phyloP scores from a whole-genome alignment of 169 alveolate species.

The Plasmodium berghei region DNA sequence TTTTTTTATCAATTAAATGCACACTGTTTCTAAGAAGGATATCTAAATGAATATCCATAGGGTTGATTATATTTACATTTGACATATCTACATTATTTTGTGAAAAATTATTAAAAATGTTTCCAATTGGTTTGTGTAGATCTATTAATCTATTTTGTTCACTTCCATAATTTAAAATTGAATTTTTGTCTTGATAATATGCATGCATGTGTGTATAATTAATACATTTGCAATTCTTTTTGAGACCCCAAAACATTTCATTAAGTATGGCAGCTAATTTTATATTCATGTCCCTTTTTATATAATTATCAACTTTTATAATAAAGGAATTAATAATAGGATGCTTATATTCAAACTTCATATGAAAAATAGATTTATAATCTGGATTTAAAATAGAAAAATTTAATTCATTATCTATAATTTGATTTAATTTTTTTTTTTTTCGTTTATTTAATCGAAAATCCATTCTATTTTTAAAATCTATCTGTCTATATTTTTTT shows the following conservation, averaged over 20 bases:
- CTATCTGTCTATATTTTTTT: constrained; percentile 9
- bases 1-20: constrained; percentile 23
- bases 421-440: neutral
- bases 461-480: constrained; percentile 10
- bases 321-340: constrained; percentile 18
- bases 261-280: constrained; percentile 54
- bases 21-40: constrained; percentile 49
- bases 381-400: neutral
- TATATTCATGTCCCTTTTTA: constrained; percentile 13
- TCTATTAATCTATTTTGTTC: constrained; percentile 10
- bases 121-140: constrained; percentile 58
- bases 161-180: too few relatives aligned
- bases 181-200: neutral
- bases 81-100: neutral
- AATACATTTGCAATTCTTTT: constrained; percentile 27
- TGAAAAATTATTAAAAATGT: constrained; percentile 4
- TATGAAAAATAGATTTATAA: neutral
- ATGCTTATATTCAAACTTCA: neutral
- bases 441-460: constrained; percentile 33
- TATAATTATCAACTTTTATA: constrained; percentile 47
- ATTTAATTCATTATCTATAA: too few relatives aligned
- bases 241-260: constrained; percentile 46
- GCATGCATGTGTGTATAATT: constrained; percentile 57
- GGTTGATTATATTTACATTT: neutral
- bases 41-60: constrained; percentile 32